phyloP scores from a whole-genome alignment of 2,329 filamentous ascomycete genomes.

The Exophiala calicioides region DNA sequence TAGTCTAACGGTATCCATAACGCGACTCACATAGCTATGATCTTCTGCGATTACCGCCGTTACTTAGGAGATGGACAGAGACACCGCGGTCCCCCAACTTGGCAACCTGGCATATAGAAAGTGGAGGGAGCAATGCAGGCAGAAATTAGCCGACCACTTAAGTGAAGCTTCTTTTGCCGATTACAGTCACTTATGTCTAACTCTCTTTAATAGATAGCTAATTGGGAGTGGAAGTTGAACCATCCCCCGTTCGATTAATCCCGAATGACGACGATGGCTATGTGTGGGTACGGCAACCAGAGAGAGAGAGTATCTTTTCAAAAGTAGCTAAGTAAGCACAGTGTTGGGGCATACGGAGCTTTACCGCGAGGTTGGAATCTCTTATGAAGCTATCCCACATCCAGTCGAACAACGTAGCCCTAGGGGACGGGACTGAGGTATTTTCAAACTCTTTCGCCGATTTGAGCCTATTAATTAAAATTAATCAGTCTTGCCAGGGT shows the following conservation, averaged over 20 bases:
- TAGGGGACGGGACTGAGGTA: background rate
- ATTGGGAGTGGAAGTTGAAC: slow-evolving; percentile 15
- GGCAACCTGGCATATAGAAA: slow-evolving; percentile 4
- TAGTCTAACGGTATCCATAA: too few species aligned
- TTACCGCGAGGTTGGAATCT: slow-evolving; percentile 14
- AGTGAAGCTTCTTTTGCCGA: slow-evolving; percentile 7
- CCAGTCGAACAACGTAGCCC: background rate
- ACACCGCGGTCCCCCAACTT: background rate
- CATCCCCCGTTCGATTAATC: slow-evolving; percentile 14
- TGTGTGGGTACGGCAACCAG: slow-evolving; percentile 10
- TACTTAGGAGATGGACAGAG: too few species aligned
- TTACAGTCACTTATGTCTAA: slow-evolving; percentile 1
- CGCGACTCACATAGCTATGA: too few species aligned
- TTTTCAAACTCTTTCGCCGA: too few species aligned
- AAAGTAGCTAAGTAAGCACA: slow-evolving; percentile 22
- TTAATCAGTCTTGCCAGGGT: background rate
- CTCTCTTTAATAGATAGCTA: slow-evolving; percentile 3
- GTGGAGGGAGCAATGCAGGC: slow-evolving; percentile 10
- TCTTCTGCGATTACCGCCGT: too few species aligned
- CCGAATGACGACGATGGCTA: slow-evolving; percentile 12
- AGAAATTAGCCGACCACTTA: slow-evolving; percentile 15
- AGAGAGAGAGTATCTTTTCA: slow-evolving; percentile 16
- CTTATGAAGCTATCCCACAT: slow-evolving; percentile 13
- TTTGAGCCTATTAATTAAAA: background rate
- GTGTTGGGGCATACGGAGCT: slow-evolving; percentile 19